These are phyloP conservation scores for Debaryomyces coudertii DNA, from an alignment of 1,139 yeast genomes.

Conservation along the genomic window DNA sequence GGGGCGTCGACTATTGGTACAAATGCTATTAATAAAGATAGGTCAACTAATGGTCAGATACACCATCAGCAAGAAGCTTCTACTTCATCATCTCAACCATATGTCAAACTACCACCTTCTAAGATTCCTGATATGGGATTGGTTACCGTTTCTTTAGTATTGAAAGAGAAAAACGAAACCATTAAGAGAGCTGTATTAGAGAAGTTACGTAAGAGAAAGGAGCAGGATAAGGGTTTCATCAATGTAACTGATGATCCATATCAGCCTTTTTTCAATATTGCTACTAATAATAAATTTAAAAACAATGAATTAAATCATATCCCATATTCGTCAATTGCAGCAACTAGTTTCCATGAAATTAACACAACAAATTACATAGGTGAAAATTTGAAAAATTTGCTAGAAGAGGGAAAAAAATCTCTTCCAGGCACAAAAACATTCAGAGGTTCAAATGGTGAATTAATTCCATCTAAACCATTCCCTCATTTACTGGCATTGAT, in stretches of 20 bases:
- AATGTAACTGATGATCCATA: constrained; percentile 91
- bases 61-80: constrained; percentile 25
- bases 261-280: constrained; percentile 80
- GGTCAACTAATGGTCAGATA: constrained; percentile 15
- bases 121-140: constrained; percentile 92
- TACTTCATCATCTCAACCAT: constrained; percentile 63
- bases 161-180: constrained; percentile 76
- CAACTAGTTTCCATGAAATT: constrained; percentile 73
- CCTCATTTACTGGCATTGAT: constrained; percentile 45
- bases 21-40: constrained; percentile 23
- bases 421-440: constrained; percentile 50
- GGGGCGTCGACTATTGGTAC: constrained; percentile 16
- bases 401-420: constrained; percentile 45
- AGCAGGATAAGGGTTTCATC: constrained; percentile 72
- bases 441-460: constrained; percentile 49
- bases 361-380: constrained; percentile 60
- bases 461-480: constrained; percentile 46
- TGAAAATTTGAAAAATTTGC: constrained; percentile 40
- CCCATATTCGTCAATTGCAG: constrained; percentile 77
- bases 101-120: constrained; percentile 84
- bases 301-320: constrained; percentile 60
- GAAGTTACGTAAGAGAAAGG: constrained; percentile 72
- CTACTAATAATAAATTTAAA: constrained; percentile 51
- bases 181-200: constrained; percentile 82
- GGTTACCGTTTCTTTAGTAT: constrained; percentile 76